phyloP scores from a whole-genome alignment of 2,329 filamentous ascomycete species.

The Cercospora sp. region DNA sequence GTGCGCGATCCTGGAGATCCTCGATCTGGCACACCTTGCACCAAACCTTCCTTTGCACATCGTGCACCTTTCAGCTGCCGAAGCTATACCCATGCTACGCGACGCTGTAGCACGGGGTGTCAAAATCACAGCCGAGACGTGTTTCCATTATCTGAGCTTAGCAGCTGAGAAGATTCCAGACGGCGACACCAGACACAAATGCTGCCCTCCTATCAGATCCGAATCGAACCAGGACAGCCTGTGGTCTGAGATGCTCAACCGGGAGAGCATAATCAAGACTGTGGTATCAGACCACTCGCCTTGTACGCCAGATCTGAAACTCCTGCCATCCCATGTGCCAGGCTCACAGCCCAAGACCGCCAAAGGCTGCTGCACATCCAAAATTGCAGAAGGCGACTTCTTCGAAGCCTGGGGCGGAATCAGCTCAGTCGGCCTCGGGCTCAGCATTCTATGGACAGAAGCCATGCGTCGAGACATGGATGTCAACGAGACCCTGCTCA shows the following conservation, averaged over 20 bases:
- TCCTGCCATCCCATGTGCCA: conserved; percentile 72
- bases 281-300: conserved; percentile 95
- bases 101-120: conserved; percentile 71
- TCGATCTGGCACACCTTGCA: conserved; percentile 76
- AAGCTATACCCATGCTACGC: conserved; percentile 79
- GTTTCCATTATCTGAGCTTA: conserved; percentile 90
- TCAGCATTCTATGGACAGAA: conserved; percentile 86
- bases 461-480: conserved; percentile 61
- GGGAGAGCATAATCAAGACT: conserved; percentile 81
- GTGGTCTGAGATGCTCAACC: conserved; percentile 74
- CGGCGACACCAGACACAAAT: conserved; percentile 91
- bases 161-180: conserved; percentile 78
- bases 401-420: conserved; percentile 97
- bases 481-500: conserved; percentile 61
- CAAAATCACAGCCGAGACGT: conserved; percentile 90
- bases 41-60: conserved; percentile 87
- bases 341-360: conserved; percentile 39
- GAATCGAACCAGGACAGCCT: conserved; percentile 79
- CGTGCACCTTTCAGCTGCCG: conserved; percentile 85
- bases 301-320: conserved; percentile 91
- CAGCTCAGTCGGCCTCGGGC: conserved; percentile 85
- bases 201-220: conserved; percentile 86
- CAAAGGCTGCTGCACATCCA: conserved; percentile 42
- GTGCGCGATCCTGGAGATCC: conserved; percentile 82
- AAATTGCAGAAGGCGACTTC: conserved; percentile 84